Evolutionary conservation across 2,329 filamentous ascomycete species (phyloP), one percentile per base, ranked within the genome.

Genomic region (Penicillium vulpinum): DNA sequence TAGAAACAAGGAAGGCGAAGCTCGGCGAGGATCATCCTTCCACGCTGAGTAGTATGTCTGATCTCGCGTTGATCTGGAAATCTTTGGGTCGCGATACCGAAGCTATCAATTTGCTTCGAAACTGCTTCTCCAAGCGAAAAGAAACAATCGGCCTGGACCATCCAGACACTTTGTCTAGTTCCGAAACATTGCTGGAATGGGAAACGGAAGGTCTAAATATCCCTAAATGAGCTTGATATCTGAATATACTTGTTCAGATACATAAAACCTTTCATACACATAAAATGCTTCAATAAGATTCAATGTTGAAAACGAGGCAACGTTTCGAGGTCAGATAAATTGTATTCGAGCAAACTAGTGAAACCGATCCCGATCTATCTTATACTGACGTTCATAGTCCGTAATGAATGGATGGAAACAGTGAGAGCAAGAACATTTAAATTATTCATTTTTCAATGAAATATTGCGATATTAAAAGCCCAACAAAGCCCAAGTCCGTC

Each of bases 181-280:
- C 53, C n/a, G 2, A 26, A 45, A 51, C 3, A 40, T 56, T 56
- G 31, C 13, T 39, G 4, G 18, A 51, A 51, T 51, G 53, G 53
- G 53, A 41, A 54, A 48, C 4, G 11, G 31, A 33, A 5, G 3
- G 13, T 15, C 13, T 33, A 15, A 15, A 33, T 33, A 15, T 33
- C 2, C 5, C 11, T 33, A 33, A 15, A 15, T 15, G 4, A 33
- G 31, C 4, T 15, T 4, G 11, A 33, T 33, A 5, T 5, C 15
- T 33, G 31, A 33, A 33, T 33, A 6, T 15, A 15, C 31, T 15
- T 10, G 31, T 33, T 33, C 5, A 6, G 11, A 15, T 5, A 33
- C 13, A 4, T n/a, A n/a, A n/a, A n/a, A n/a, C n/a, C n/a, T n/a
- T n/a, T n/a, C n/a, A n/a, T n/a, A n/a, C n/a, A n/a, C n/a, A n/a